Evolutionary conservation across 2,329 filamentous ascomycete genomes (phyloP), one percentile per base, ranked within the genome.

Genomic region (Colletotrichum navitas): DNA sequence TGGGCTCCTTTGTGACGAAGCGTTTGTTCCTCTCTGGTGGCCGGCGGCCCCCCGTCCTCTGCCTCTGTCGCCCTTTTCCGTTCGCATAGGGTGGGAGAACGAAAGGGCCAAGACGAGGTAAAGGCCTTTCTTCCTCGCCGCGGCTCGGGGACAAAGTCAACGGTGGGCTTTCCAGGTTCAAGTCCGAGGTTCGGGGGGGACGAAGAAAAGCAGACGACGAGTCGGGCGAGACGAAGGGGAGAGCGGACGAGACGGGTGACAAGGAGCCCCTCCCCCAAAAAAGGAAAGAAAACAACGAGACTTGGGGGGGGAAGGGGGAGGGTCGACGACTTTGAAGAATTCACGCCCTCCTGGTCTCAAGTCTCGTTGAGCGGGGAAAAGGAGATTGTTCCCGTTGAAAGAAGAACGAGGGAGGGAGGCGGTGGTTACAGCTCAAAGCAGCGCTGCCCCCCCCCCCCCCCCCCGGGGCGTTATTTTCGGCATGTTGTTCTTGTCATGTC

Each of bases 21-120:
- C 66, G 70, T 72, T 72, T 72, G 70, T 71, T 72, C 61, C 36
- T 36, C 62, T 47, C 59, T 69, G 60, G 69, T 64, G 47, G 60
- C 47, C 59, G 26, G 66, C 29, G 54, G 4, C 10, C 64, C 52
- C 43, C 24, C 47, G 45, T 63, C 47, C 26, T 52, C 32, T 52
- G 12, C 26, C 34, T 68, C 51, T 58, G 34, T 41, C 36, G 41
- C 52, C 54, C 16, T 11, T 21, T 39, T 62, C 70, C 56, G 55
- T 58, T 72, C 70, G 67, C 62, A 62, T 60, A 29, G 58, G 49
- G n/a, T 39, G 41, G 55, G 39, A 68, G 43, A 66, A 34, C 14
- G 43, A 49, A 54, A 49, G 54, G 43, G 59, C 51, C 58, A 32
- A 64, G 60, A 26, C 52, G 29, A 39, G 61, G 58, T 11, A 54